Base-by-base conservation (phyloP, 768 basidiomycete genomes). In the Porphyrellus cyaneotinctus region DNA sequence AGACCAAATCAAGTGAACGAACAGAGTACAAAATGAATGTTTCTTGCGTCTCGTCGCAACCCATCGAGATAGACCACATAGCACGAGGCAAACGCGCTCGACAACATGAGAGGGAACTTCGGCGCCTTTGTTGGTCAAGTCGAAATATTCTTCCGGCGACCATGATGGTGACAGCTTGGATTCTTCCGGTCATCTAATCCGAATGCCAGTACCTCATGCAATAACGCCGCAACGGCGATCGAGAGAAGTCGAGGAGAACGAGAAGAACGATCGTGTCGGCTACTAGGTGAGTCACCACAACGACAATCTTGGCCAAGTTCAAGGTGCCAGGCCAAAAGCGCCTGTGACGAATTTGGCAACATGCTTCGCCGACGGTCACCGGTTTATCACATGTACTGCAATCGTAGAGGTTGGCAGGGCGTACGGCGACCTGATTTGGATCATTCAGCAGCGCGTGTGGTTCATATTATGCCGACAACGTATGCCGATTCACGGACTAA, bases 241-340 rank as follows among this genome's bases (percentile, higher is more conserved):
- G 43, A 58, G 53, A 50, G 45, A 30, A n/a, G n/a, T n/a, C n/a
- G n/a, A n/a, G n/a, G n/a, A n/a, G n/a, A n/a, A n/a, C n/a, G 22
- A 49, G 39, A 49, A 31, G 48, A 36, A 30, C 33, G 24, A 26
- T 17, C 18, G 14, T 49, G 11, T 43, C 65, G 66, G 68, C 56
- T 39, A 61, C 53, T 48, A 53, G 49, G 47, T n/a, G 57, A 57
- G 46, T 58, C 23, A 44, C 65, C 68, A 56, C 32, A 30, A 55
- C 39, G 38, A 53, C 48, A 23, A 57, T 62, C 59, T 50, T 31
- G 42, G 28, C 35, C 11, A 4, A 52, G 35, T 43, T 30, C 39
- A 53, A 32, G 43, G 28, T 30, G 6, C 3, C 41, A 15, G 15
- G 8, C 8, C 20, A 28, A 20, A 48, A 51, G 45, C 37, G 38